A percentile compares a stretch with the other conserved stretches of the same genome.
Conservation (phyloP, 495 filamentous ascomycete genomes). For the Corynascus novoguineensis region DNA sequence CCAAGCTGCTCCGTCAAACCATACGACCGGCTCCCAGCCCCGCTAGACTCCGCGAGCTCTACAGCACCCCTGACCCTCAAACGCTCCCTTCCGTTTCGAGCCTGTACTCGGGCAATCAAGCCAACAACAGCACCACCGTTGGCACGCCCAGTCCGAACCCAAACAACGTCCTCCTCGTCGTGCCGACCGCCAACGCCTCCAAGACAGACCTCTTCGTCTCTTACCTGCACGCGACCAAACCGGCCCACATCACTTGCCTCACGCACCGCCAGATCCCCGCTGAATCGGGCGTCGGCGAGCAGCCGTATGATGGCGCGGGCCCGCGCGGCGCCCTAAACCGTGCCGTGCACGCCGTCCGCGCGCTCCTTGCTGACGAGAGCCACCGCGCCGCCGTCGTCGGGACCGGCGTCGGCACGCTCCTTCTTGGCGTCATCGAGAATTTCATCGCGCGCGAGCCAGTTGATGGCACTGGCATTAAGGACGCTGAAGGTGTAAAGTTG, state of each 20-base stretch:
- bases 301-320: constrained; percentile 19
- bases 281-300: constrained; percentile 21
- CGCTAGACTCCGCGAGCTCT: neutral
- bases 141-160: neutral
- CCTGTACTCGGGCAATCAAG: neutral
- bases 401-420: neutral
- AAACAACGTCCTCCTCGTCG: constrained; percentile 10
- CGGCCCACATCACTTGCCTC: neutral
- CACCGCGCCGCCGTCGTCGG: neutral
- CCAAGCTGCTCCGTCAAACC: neutral
- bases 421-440: constrained; percentile 19
- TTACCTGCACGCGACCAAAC: neutral
- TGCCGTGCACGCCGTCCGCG: constrained; percentile 9
- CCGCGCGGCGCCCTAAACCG: constrained; percentile 15
- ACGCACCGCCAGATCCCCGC: constrained; percentile 1
- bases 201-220: constrained; percentile 3
- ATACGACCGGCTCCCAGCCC: neutral
- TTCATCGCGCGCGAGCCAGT: constrained; percentile 4
- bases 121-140: neutral
- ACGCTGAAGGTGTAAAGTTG: neutral
- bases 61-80: neutral
- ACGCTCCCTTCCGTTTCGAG: neutral
- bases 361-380: neutral
- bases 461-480: no score
- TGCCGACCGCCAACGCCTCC: constrained; percentile 17